Conservation (phyloP, 345 rosid genomes). For the Moringa oleifera region DNA sequence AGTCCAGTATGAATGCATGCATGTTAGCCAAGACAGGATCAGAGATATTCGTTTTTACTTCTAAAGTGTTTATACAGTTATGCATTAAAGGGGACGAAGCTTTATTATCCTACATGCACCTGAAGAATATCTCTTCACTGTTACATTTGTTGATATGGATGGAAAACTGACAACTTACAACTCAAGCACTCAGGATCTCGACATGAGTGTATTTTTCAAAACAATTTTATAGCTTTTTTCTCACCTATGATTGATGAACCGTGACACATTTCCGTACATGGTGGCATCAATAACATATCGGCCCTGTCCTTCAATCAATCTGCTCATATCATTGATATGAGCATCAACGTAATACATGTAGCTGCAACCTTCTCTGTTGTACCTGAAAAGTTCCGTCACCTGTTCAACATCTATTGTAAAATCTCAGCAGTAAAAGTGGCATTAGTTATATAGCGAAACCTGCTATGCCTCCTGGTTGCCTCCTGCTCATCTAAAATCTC, state of each 20-base stretch:
- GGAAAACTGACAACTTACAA: neutral
- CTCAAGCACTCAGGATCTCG: neutral
- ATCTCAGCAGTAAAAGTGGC: slow-evolving; percentile 6
- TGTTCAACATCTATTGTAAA: slow-evolving; percentile 3
- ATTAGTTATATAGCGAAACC: slow-evolving; percentile 31
- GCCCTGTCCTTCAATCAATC: slow-evolving; percentile 65
- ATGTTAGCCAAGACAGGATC: neutral
- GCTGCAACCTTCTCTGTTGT: slow-evolving; percentile 50
- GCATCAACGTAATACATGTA: slow-evolving; percentile 60
- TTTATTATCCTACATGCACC: neutral
- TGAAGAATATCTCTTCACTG: too few relatives aligned
- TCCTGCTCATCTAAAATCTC: slow-evolving; percentile 73
- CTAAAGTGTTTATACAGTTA: neutral
- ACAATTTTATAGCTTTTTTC: slow-evolving; percentile 2
- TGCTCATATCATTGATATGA: slow-evolving; percentile 73
- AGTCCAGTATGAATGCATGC: neutral
- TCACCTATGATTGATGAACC: slow-evolving; percentile 97
- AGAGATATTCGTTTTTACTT: neutral
- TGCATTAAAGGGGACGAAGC: too few relatives aligned
- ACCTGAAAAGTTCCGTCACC: slow-evolving; percentile 34
- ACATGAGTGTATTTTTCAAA: neutral
- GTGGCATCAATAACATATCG: slow-evolving; percentile 74
- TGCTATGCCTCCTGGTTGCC: slow-evolving; percentile 56
- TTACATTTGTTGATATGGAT: neutral
- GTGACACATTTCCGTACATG: slow-evolving; percentile 68